These are phyloP conservation scores for Catenaria anguillulae DNA, from an alignment of 371 early-diverging fungal genomes.

Conservation along the genomic window DNA sequence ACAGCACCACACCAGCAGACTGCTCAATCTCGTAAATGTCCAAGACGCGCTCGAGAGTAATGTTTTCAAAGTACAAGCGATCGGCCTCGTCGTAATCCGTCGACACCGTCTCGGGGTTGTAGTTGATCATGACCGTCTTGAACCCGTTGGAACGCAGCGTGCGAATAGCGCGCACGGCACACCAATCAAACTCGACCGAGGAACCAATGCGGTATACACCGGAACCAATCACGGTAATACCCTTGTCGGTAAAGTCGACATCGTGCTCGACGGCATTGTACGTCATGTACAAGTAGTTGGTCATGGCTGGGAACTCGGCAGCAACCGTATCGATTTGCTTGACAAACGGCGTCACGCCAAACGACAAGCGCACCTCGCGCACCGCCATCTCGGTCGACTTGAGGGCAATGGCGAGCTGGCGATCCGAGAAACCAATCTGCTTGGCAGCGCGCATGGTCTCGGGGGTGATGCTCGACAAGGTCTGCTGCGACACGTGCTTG, in stretches of 20 bases:
- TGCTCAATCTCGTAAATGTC: slow-evolving; percentile 80
- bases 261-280: slow-evolving; percentile 78
- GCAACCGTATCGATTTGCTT: slow-evolving; percentile 87
- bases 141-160: slow-evolving; percentile 55
- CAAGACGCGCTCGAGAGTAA: slow-evolving; percentile 74
- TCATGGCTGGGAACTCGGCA: slow-evolving; percentile 81
- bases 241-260: slow-evolving; percentile 64
- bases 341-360: slow-evolving; percentile 63
- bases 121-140: slow-evolving; percentile 89
- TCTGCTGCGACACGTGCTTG: slow-evolving; percentile 29
- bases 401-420: slow-evolving; percentile 55
- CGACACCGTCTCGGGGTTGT: slow-evolving; percentile 93
- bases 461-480: slow-evolving; percentile 13
- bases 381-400: slow-evolving; percentile 33
- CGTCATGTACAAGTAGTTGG: slow-evolving; percentile 85
- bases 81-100: slow-evolving; percentile 92
- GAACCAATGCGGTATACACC: slow-evolving; percentile 91
- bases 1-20: slow-evolving; percentile 67
- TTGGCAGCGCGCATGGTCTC: slow-evolving; percentile 50
- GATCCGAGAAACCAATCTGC: slow-evolving; percentile 73
- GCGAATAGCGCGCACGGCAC: slow-evolving; percentile 68
- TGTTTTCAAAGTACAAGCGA: slow-evolving; percentile 84
- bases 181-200: slow-evolving; percentile 91
- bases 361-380: slow-evolving; percentile 41
- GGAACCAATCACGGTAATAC: slow-evolving; percentile 86